phyloP scores from a whole-genome alignment of 2,329 filamentous ascomycete genomes.

The Botrytis pseudocinerea region DNA sequence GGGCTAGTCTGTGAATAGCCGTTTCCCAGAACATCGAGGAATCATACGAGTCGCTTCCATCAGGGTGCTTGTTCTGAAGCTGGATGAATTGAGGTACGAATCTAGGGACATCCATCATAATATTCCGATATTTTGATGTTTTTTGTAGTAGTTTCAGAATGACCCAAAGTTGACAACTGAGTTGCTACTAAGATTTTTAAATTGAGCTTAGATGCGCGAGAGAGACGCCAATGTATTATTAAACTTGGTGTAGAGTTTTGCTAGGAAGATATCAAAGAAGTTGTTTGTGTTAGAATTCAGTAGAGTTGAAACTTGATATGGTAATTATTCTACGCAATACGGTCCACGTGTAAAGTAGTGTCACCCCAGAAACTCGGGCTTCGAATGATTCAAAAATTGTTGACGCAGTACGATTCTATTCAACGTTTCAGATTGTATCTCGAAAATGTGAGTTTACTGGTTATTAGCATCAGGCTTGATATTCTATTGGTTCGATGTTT shows the following conservation, averaged over 20 bases:
- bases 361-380: not conserved
- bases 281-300: not conserved
- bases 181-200: accelerated
- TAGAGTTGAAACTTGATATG: not conserved
- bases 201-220: not conserved
- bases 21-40: not conserved
- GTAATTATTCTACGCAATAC: not conserved
- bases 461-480: not conserved
- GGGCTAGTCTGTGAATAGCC: not conserved
- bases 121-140: not conserved
- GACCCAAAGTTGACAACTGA: accelerated
- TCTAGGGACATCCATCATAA: not conserved
- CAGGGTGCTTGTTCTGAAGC: not conserved
- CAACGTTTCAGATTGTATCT: not conserved
- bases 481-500: not conserved
- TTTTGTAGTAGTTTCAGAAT: not conserved
- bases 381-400: not conserved
- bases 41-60: not conserved
- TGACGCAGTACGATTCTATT: not conserved
- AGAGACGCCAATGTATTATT: not conserved
- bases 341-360: not conserved
- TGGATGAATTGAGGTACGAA: not conserved
- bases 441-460: not conserved
- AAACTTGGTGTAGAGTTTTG: not conserved
- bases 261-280: not conserved